phyloP scores from a whole-genome alignment of 2,329 filamentous ascomycete species.

The Aspergillus quadrilineatus region DNA sequence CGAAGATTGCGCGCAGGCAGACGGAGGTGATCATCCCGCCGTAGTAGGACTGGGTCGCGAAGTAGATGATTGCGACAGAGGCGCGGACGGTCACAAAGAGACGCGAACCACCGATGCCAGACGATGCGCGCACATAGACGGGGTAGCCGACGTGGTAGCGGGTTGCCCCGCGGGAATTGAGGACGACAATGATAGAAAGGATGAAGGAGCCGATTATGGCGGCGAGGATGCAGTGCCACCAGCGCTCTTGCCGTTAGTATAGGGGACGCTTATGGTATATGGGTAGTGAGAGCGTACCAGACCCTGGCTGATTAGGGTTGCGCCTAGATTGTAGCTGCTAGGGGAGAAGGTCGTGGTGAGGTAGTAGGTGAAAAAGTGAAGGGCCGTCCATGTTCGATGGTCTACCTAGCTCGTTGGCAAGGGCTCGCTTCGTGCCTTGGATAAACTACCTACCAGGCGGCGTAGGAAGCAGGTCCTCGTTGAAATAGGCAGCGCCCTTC shows the following conservation, averaged over 20 bases:
- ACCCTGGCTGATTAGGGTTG: background rate
- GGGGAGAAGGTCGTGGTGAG: slow-evolving; percentile 10
- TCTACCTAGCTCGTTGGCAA: background rate
- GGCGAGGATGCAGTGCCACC: slow-evolving; percentile 30
- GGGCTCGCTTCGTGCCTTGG: background rate
- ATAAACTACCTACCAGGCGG: background rate
- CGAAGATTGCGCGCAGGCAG: slow-evolving; percentile 28
- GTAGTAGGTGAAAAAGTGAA: slow-evolving; percentile 13
- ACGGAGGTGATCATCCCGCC: slow-evolving; percentile 35
- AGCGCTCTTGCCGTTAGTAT: background rate
- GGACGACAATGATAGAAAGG: slow-evolving; percentile 45
- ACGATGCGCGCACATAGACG: slow-evolving; percentile 38
- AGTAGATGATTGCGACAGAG: slow-evolving; percentile 26
- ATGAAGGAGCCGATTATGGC: slow-evolving; percentile 47
- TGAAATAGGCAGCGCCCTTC: slow-evolving; percentile 2
- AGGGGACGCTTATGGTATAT: no score
- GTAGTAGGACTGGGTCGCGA: slow-evolving; percentile 26
- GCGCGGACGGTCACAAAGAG: slow-evolving; percentile 17
- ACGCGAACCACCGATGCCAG: slow-evolving; percentile 46
- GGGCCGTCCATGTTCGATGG: background rate
- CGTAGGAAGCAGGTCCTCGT: slow-evolving; percentile 7
- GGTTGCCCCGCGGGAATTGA: slow-evolving; percentile 46
- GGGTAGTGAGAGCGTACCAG: slow-evolving; percentile 13
- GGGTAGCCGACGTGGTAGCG: slow-evolving; percentile 48
- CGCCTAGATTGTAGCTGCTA: slow-evolving; percentile 11